Conservation (phyloP, 2,329 filamentous ascomycete species). For the Neopestalotiopsis clavispora region DNA sequence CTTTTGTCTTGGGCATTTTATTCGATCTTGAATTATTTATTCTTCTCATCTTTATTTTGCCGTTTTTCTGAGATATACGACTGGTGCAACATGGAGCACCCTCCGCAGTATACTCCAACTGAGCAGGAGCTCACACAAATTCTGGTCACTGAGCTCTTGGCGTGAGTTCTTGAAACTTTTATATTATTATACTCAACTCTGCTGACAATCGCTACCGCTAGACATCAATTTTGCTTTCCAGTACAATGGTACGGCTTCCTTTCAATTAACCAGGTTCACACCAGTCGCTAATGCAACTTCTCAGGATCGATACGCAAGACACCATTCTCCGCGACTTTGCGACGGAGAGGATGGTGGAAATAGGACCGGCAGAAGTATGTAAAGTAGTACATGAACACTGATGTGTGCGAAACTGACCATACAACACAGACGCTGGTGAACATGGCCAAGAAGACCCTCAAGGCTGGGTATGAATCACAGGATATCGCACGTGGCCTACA, state of each 20-base stretch:
- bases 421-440: conserved; percentile 32
- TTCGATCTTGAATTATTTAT: background rate
- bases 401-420: background rate
- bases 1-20: background rate
- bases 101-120: conserved; percentile 12
- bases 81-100: background rate
- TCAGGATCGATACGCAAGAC: conserved; percentile 45
- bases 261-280: background rate
- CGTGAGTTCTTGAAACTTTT: conserved; percentile 25
- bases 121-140: conserved; percentile 21
- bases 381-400: background rate
- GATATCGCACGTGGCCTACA: conserved; percentile 26
- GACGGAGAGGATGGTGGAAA: conserved; percentile 40
- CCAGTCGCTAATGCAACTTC: conserved; percentile 14
- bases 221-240: conserved; percentile 20
- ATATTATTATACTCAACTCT: background rate
- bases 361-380: conserved; percentile 37
- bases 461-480: conserved; percentile 26
- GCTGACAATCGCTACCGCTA: conserved; percentile 3
- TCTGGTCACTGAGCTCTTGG: conserved; percentile 33
- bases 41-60: background rate
- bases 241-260: conserved; percentile 19
- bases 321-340: conserved; percentile 31
- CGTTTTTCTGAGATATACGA: background rate
- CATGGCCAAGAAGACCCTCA: conserved; percentile 42